phyloP scores from a whole-genome alignment of 768 basidiomycete genomes.

The Boletus subparvulus region DNA sequence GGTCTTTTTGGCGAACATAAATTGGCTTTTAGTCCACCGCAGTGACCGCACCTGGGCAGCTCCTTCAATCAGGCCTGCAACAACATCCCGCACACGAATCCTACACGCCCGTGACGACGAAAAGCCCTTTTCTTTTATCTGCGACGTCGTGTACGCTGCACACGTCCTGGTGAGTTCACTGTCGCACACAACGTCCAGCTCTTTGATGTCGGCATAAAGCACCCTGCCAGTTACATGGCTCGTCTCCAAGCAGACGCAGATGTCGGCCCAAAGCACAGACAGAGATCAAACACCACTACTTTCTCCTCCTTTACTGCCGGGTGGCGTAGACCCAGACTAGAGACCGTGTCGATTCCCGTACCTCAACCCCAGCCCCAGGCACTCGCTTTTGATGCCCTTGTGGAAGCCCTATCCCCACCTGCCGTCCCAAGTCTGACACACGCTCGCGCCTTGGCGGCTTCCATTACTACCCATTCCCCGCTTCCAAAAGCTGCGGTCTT shows the following conservation, averaged over 20 bases:
- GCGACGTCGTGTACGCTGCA: conserved; percentile 11
- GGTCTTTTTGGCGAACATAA: conserved; percentile 19
- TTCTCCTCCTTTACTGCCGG: conserved; percentile 37
- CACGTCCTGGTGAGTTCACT: conserved; percentile 13
- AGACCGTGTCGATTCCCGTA: conserved; percentile 28
- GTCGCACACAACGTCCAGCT: not conserved
- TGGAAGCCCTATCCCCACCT: conserved; percentile 47
- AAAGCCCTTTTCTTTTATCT: not conserved
- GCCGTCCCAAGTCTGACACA: conserved; percentile 65
- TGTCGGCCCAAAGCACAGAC: conserved; percentile 32
- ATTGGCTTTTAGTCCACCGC: not conserved
- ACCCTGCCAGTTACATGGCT: conserved; percentile 26
- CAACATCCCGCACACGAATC: conserved; percentile 7
- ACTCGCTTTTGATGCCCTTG: conserved; percentile 44
- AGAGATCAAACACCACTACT: conserved; percentile 43
- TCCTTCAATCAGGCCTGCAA: not conserved
- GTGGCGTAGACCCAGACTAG: conserved; percentile 39
- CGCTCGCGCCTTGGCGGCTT: conserved; percentile 57
- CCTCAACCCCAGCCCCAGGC: conserved; percentile 28
- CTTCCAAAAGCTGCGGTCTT: conserved; percentile 53
- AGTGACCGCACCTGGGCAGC: not conserved
- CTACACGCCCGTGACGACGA: conserved; percentile 19
- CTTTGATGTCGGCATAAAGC: conserved; percentile 11
- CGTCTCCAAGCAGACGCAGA: conserved; percentile 34
- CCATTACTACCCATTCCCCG: conserved; percentile 52